Base-by-base conservation (phyloP, 805 yeast species). In the Clavispora carvajalis region DNA sequence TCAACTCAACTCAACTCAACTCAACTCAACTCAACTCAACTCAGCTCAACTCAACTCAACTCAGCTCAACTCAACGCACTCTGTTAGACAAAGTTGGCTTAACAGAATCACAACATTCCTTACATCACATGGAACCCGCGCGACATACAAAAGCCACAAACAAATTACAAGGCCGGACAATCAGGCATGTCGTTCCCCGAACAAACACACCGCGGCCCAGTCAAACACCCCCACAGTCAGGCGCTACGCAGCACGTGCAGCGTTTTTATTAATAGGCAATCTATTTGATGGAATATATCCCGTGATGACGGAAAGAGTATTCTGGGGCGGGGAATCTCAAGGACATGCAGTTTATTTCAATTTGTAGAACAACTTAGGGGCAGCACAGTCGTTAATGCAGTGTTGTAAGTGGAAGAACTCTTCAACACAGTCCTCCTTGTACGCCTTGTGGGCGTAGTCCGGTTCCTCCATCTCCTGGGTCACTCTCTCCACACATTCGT, bases 341-440 rank as follows among this genome's bases (percentile, higher is more conserved):
- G 37, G 51, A 41, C 41, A 49, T 49, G 53, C 53, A 47, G 52
- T 47, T 67, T 79, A 89, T 69, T 86, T 87, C 69, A 89, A 80
- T 71, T 83, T 85, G 74, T 78, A 71, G 75, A 90, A 87, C 65
- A 90, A 74, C 67, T 80, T 83, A 69, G 95, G 95, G 48, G 95
- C 88, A 63, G 83, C 88, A 73, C 95, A 80, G 63, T 86, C 93
- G 69, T 87, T 88, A 57, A 90, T 55, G 73, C 95, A 87, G 69
- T 91, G 97, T 67, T 88, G 88, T 64, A 90, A 76, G 71, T 93
- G 98, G 88, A 91, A 91, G 56, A 85, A 91, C 71, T 91, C 99
- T 71, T 91, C 98, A 47, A 91, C 84, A 76, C 99, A 91, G 71
- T 91, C 97, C 74, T 91, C 99, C 71, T 91, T 91, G 76, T 87